Conservation (phyloP, 805 yeast genomes). For the Hanseniaspora osmophila region DNA sequence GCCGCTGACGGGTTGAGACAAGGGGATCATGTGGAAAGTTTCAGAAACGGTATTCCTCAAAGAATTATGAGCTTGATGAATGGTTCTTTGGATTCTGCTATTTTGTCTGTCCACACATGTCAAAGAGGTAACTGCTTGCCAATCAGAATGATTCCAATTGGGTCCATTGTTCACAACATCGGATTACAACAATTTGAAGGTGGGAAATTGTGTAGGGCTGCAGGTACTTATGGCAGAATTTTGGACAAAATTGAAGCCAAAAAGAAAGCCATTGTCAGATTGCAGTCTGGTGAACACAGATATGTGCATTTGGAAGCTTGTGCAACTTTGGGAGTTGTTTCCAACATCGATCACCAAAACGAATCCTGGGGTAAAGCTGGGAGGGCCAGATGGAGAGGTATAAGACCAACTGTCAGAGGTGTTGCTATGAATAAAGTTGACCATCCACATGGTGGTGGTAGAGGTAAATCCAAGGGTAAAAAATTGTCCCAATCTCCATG, state of each 20-base stretch:
- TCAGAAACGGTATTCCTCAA: slow-evolving; percentile 71
- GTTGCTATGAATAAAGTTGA: slow-evolving; percentile 95
- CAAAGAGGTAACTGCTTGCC: slow-evolving; percentile 94
- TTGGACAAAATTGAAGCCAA: slow-evolving; percentile 63
- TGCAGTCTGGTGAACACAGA: slow-evolving; percentile 89
- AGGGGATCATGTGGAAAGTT: slow-evolving; percentile 83
- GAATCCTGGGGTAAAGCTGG: slow-evolving; percentile 93
- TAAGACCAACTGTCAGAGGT: slow-evolving; percentile 93
- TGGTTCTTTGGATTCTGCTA: slow-evolving; percentile 48
- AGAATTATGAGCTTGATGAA: slow-evolving; percentile 57
- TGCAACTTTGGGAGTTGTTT: slow-evolving; percentile 87
- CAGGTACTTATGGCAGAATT: slow-evolving; percentile 87
- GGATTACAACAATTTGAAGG: slow-evolving; percentile 66
- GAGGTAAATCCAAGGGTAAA: slow-evolving; percentile 97
- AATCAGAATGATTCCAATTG: slow-evolving; percentile 82
- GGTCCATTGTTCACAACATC: slow-evolving; percentile 76
- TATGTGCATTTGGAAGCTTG: slow-evolving; percentile 74
- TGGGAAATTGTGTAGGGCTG: slow-evolving; percentile 83
- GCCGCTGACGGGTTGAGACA: slow-evolving; percentile 89
- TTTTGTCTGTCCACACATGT: slow-evolving; percentile 71
- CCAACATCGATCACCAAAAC: slow-evolving; percentile 86
- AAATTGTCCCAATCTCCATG: slow-evolving; percentile 89
- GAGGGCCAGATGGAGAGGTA: slow-evolving; percentile 79
- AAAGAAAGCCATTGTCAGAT: slow-evolving; percentile 59
- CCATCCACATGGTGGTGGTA: slow-evolving; percentile 99